These are phyloP conservation scores for Pistacia vera DNA, from an alignment of 345 rosid species.

Conservation along the genomic window DNA sequence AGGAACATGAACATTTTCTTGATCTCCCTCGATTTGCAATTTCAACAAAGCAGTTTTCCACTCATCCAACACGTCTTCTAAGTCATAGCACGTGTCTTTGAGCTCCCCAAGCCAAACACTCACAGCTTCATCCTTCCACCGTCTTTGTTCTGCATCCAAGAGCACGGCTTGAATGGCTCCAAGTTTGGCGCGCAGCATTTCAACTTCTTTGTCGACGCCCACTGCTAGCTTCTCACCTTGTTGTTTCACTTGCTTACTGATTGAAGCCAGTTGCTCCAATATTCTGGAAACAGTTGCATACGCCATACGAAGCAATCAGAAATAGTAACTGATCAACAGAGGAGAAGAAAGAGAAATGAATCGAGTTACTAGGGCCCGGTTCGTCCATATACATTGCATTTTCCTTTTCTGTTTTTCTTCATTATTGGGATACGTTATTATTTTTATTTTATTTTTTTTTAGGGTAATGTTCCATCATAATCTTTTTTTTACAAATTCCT, in stretches of 20 bases:
- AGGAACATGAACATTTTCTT: not conserved
- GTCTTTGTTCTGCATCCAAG: slow-evolving; percentile 13
- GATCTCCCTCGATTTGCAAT: not conserved
- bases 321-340: too few species aligned
- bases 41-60: not conserved
- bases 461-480: too few species aligned
- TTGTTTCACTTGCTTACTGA: not conserved
- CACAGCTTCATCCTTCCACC: not conserved
- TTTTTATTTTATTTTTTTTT: too few species aligned
- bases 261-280: not conserved
- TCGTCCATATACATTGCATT: too few species aligned
- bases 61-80: slow-evolving; percentile 6
- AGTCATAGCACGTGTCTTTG: slow-evolving; percentile 2
- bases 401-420: too few species aligned
- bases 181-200: not conserved
- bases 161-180: not conserved
- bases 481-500: too few species aligned
- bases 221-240: not conserved
- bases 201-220: not conserved
- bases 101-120: slow-evolving; percentile 1
- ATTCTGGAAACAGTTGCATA: not conserved
- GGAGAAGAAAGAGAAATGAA: too few species aligned
- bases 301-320: not conserved
- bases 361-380: too few species aligned
- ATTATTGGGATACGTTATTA: too few species aligned